These are phyloP conservation scores for Acacia crassicarpa DNA, from an alignment of 306 rosid species.

Conservation along the genomic window DNA sequence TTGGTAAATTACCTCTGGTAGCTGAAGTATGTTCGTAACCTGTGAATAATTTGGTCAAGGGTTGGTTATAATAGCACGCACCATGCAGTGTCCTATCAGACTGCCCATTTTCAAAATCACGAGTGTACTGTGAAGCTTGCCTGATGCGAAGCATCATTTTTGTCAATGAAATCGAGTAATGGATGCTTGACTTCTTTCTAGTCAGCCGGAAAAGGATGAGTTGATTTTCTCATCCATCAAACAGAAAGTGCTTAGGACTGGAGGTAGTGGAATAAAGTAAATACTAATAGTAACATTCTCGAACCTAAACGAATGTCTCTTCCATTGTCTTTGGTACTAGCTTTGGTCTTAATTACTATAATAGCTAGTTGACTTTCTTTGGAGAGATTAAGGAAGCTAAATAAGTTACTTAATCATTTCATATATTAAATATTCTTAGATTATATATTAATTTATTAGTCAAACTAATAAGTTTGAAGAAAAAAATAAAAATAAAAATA, in stretches of 20 bases:
- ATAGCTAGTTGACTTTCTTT: too few species aligned
- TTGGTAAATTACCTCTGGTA: not conserved
- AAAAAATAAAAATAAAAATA: too few species aligned
- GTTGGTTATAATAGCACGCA: not conserved
- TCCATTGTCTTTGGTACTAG: not conserved
- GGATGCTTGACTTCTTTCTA: not conserved
- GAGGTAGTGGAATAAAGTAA: not conserved
- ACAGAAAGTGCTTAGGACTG: not conserved
- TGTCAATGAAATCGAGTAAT: not conserved
- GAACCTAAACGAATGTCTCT: conserved; percentile 14
- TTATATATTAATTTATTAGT: too few species aligned
- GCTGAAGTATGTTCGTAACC: not conserved
- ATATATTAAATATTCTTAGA: too few species aligned
- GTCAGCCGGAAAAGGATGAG: not conserved
- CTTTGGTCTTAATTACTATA: too few species aligned
- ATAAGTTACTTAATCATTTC: too few species aligned
- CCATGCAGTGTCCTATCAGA: not conserved
- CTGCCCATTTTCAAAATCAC: not conserved
- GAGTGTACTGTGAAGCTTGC: not conserved
- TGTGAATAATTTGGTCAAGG: not conserved
- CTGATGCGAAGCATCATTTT: not conserved
- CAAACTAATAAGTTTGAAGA: too few species aligned
- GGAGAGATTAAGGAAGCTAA: too few species aligned
- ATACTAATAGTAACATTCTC: not conserved
- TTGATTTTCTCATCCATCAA: not conserved